Evolutionary conservation across 306 rosid species (phyloP), one percentile per base, ranked within the genome.

Genomic region (Erythrophleum fordii): DNA sequence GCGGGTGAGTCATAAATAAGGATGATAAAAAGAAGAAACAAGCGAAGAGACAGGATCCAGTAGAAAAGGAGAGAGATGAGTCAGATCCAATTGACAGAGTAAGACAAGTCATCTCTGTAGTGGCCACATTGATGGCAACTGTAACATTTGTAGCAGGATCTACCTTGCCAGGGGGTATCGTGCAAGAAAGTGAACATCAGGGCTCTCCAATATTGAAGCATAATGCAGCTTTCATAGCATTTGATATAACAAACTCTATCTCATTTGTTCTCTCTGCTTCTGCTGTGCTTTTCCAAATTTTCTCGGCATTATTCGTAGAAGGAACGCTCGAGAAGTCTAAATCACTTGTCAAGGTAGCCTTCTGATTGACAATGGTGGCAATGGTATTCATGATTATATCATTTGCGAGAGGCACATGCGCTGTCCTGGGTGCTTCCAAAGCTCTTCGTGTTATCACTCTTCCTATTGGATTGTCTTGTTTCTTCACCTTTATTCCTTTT

Each of bases 141-240:
- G 65, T 79, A 29, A 70, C 62, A 11, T 79, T 79, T 31, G 72
- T 77, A 44, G 83, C 77, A 58, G 72, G 28, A 4, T 42, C 58
- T 29, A 58, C 61, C 46, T 8, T 80, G n/a, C 79, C 79, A 0
- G 83, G 79, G 14, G 79, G 83, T 51, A 23, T 2, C 20, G 8
- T 42, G n/a, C 45, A 44, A 44, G 42, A 76, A 2, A 37, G 46
- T 3, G 11, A 61, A 4, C 6, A 39, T 51, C 39, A 62, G 11
- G 79, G 84, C 12, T 2, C 34, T 8, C 71, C 83, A 1, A 14
- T 73, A 14, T 8, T 78, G 3, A 22, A 26, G 4, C 13, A 73
- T 0, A 78, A 3, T 6, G 22, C 51, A 6, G 22, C 77, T 25
- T 83, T 83, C 46, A 20, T 42, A 26, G 76, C 66, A 22, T 78